Evolutionary conservation across 2,329 filamentous ascomycete genomes (phyloP), one percentile per base, ranked within the genome.

Genomic region (Aspergillus neoniger): DNA sequence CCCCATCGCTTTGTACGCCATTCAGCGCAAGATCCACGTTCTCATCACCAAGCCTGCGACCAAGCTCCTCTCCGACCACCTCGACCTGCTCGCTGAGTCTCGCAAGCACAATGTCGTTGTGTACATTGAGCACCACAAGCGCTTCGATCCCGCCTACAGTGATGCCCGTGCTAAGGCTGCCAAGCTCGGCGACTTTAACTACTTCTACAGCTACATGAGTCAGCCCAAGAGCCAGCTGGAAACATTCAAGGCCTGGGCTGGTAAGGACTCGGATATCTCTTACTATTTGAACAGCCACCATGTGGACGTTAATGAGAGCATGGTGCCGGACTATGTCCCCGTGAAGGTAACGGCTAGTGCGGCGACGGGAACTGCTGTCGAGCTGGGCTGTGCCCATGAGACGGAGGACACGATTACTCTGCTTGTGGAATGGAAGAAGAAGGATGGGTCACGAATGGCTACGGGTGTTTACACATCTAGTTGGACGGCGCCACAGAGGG

Each of bases 251-350:
- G 90, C 92, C 3, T 96, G 92, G 92, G 93, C 93, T 0, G 93
- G 93, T 65, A 87, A 89, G 70, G 92, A 96, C 69, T 93, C 89
- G 30, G 94, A 97, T 76, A 97, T 97, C 70, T 93, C 89, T 9
- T 97, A 97, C 82, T 97, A 97, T 79, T 86, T 97, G 67, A 97
- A 97, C 84, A 92, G 88, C 65, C 93, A 97, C 80, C 94, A 97
- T 80, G 84, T 97, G 69, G 93, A 97, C 77, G 87, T 97, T 68
- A 92, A 90, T 79, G 93, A 96, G 81, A 92, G 88, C 58, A 96
- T 97, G 92, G 91, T 96, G 2, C 86, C 88, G 7, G 90, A 89
- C 49, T 96, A 89, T 77, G 82, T 86, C 36, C 94, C 93, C 14
- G 85, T 90, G 57, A 89, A 88, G 70, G 92, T 90, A 57, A 89